phyloP scores from a whole-genome alignment of 208 protist species.

The Crithidia sp. region DNA sequence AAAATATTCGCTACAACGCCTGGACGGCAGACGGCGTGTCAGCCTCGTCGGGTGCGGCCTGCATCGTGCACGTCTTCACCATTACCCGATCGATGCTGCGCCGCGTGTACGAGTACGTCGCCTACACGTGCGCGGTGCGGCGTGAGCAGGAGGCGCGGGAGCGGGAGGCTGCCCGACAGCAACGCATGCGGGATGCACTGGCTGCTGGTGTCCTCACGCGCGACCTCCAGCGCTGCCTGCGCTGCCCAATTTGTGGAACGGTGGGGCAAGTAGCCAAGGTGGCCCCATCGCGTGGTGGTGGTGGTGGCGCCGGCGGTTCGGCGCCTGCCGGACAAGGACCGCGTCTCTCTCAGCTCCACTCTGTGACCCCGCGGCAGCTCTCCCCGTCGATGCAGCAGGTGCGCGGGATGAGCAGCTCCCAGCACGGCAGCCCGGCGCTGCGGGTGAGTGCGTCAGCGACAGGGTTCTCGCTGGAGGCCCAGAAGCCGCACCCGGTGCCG shows the following conservation, averaged over 20 bases:
- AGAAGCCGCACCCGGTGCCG: conserved; percentile 1
- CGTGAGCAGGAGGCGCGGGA: conserved; percentile 12
- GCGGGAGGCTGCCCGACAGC: conserved; percentile 9
- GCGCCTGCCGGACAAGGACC: not conserved
- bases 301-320: too few relatives aligned
- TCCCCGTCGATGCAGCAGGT: conserved; percentile 1
- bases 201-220: conserved; percentile 22
- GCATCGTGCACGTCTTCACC: conserved; percentile 39
- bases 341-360: not conserved
- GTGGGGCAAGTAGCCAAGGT: conserved; percentile 22
- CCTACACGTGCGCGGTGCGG: conserved; percentile 25
- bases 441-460: conserved; percentile 4
- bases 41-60: conserved; percentile 27
- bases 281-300: not conserved
- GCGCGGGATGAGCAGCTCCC: conserved; percentile 12
- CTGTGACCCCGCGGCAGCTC: conserved; percentile 5
- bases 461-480: conserved; percentile 1
- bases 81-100: conserved; percentile 34
- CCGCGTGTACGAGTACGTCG: conserved; percentile 37
- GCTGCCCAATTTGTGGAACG: conserved; percentile 28
- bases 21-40: conserved; percentile 39
- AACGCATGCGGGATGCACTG: conserved; percentile 9
- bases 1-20: conserved; percentile 32
- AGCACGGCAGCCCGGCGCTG: not conserved
- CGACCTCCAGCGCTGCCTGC: conserved; percentile 25